Percentiles rank a stretch among this genome's conserved stretches.
Evolutionary conservation across 129 eudicot species (phyloP).

Genomic region (Lactuca sativa): DNA sequence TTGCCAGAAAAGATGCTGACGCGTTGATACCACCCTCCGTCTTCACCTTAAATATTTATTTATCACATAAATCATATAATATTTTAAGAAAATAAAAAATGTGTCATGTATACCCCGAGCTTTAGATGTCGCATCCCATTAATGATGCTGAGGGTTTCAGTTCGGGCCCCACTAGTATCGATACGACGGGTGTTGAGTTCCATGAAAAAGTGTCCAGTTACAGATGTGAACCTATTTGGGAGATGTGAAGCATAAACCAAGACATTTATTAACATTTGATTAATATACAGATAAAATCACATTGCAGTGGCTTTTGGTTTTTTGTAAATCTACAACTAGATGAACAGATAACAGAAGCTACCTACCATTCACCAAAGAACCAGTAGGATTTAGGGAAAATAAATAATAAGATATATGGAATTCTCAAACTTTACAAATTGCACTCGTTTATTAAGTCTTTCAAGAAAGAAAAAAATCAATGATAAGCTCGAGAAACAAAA

Average conservation of each 20-base stretch:
- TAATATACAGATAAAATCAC: too few species aligned
- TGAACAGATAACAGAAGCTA: too few species aligned
- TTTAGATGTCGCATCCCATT: conserved; percentile 87
- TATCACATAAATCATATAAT: not conserved
- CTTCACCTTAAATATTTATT: conserved; percentile 53
- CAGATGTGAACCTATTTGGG: conserved; percentile 62
- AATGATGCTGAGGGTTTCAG: conserved; percentile 86
- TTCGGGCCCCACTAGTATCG: conserved; percentile 85
- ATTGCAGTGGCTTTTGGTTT: too few species aligned
- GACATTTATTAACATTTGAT: too few species aligned
- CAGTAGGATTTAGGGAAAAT: too few species aligned
- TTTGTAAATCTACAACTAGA: too few species aligned
- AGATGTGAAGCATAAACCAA: not conserved
- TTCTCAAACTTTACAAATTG: too few species aligned
- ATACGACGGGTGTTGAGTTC: conserved; percentile 88
- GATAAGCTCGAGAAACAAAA: too few species aligned
- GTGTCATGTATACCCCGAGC: conserved; percentile 65
- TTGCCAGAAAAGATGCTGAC: conserved; percentile 86
- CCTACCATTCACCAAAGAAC: too few species aligned
- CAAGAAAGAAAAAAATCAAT: too few species aligned
- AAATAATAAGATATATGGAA: too few species aligned
- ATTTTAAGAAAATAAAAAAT: not conserved
- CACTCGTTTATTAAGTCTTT: too few species aligned
- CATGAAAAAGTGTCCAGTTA: conserved; percentile 89
- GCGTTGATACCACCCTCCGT: conserved; percentile 87